These are phyloP conservation scores for Pestalotiopsis sp. DNA, from an alignment of 2,329 filamentous ascomycete genomes.

Conservation along the genomic window DNA sequence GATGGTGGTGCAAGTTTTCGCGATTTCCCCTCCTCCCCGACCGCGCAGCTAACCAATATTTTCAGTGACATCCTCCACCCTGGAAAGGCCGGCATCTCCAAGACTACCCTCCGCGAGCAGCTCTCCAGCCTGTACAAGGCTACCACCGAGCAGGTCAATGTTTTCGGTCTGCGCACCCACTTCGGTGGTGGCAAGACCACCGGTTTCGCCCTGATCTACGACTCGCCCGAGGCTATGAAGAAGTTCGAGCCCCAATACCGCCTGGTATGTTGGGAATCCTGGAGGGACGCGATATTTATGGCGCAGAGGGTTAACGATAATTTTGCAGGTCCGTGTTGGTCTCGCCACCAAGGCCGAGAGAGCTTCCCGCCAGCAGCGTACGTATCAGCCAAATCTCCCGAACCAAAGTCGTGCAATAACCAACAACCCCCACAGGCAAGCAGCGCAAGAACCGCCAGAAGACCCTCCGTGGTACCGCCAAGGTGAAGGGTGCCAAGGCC, in stretches of 20 bases:
- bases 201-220: conserved; percentile 98
- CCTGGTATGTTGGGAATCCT: conserved; percentile 52
- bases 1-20: conserved; percentile 92
- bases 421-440: conserved; percentile 71
- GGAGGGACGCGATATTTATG: neutral
- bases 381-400: conserved; percentile 34
- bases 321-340: conserved; percentile 77
- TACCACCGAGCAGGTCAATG: conserved; percentile 94
- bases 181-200: conserved; percentile 99
- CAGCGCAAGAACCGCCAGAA: conserved; percentile 99
- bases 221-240: conserved; percentile 97
- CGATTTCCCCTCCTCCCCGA: neutral
- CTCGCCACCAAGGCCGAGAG: conserved; percentile 94
- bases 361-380: conserved; percentile 98
- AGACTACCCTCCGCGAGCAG: conserved; percentile 97
- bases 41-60: neutral
- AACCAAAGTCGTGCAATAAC: neutral
- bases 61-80: conserved; percentile 98
- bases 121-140: conserved; percentile 96
- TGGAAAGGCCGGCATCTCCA: conserved; percentile 96
- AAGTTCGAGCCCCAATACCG: conserved; percentile 99
- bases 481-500: conserved; percentile 93
- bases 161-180: conserved; percentile 98
- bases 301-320: neutral
- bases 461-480: conserved; percentile 96